Percentiles rank a stretch among this genome's conserved stretches.
Conservation (phyloP, 208 protist species). For the Blastocrithidia nonstop region DNA sequence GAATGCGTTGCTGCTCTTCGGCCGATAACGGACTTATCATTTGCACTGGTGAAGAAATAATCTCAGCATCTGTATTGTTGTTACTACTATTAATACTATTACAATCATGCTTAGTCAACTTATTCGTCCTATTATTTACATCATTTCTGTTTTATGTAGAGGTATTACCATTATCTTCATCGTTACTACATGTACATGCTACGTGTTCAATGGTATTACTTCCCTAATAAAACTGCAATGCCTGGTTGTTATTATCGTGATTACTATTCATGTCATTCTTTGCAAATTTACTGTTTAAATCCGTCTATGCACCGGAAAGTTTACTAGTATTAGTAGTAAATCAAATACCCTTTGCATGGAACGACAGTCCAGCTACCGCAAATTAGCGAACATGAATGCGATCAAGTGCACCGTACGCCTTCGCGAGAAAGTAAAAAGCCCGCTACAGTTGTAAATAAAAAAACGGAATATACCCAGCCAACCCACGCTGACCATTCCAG, state of each 20-base stretch:
- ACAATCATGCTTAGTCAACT: neutral
- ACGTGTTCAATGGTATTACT: neutral
- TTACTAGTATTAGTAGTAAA: conserved; percentile 9
- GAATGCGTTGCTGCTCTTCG: conserved; percentile 6
- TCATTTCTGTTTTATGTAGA: neutral
- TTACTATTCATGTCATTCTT: neutral
- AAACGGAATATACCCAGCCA: conserved; percentile 55
- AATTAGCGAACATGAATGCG: conserved; percentile 57
- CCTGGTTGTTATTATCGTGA: too few species aligned
- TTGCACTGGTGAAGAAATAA: neutral
- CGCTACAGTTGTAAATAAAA: conserved; percentile 78
- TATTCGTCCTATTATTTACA: neutral
- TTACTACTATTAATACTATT: neutral
- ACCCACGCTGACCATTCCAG: conserved; percentile 42
- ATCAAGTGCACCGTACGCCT: conserved; percentile 15
- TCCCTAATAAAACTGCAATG: too few species aligned
- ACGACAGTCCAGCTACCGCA: conserved; percentile 40
- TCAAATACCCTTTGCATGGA: conserved; percentile 81
- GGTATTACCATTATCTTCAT: neutral
- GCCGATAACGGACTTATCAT: neutral
- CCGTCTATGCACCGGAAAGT: neutral
- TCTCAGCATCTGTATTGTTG: neutral
- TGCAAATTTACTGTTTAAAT: neutral
- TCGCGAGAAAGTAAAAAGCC: conserved; percentile 52
- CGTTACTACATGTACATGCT: neutral